Evolutionary conservation across 768 basidiomycete species (phyloP), one percentile per base, ranked within the genome.

Genomic region (Hygrophoropsis aurantiaca): DNA sequence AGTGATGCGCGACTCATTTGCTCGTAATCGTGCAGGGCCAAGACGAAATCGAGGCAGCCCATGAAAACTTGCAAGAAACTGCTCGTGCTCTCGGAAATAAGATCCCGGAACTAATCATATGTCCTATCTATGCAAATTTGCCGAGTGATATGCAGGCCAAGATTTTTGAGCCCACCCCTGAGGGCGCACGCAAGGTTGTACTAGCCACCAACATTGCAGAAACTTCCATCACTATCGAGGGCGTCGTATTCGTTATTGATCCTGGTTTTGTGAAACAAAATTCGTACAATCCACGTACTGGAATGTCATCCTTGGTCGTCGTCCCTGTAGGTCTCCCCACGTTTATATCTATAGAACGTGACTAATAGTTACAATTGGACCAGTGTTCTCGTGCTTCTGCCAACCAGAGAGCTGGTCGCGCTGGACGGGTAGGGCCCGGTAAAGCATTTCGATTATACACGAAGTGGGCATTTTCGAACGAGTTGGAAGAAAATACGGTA

Each of bases 221-320:
- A 69, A 99, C 97, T 4, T 94, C 92, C 5, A 99, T 99, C 64
- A 99, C 97, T 7, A 99, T 99, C 56, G 97, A 98, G 45, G 97
- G 97, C 23, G 97, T 99, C 5, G 95, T 98, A 2, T 99, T 97
- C 65, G 97, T 99, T 33, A 98, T 99, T 54, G 97, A 99, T 64
- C 97, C 97, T 3, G 97, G 97, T 11, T 97, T 98, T 59, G 95
- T 98, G 57, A 99, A 99, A 74, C 97, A 99, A 64, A 98, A 99
- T 65, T 88, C 93, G 33, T 99, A 97, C 64, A 99, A 99, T 67
- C 97, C 97, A 2, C 80, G 94, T 59, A 97, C 97, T 36, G 95
- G 97, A 11, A 99, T 99, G 97, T 94, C 92, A 9, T 95, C 94
- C 1, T 75, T 99, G 11, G 83, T 93, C 11, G 93, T 99, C 26